Conservation (phyloP, 2,329 filamentous ascomycete species). For the Pezicula carpinea region DNA sequence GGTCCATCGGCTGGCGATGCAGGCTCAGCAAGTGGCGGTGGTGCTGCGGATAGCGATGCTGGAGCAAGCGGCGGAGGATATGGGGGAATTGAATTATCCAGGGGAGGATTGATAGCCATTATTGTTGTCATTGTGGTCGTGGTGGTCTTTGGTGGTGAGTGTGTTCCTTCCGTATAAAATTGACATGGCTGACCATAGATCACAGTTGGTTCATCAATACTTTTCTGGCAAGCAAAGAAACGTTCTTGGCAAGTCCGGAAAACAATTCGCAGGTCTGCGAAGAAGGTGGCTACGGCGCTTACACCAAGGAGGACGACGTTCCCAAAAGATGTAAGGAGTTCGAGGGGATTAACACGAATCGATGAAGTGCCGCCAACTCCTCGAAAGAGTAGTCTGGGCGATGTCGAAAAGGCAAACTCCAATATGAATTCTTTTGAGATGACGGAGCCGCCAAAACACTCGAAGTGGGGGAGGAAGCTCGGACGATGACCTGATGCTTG, state of each 20-base stretch:
- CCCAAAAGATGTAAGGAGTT: constrained; percentile 44
- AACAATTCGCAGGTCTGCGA: constrained; percentile 64
- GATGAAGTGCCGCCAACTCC: constrained; percentile 58
- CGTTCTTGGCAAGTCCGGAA: constrained; percentile 76
- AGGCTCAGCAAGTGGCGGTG: constrained; percentile 31
- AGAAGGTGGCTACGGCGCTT: constrained; percentile 54
- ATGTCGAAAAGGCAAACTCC: constrained; percentile 52
- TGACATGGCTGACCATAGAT: constrained; percentile 1
- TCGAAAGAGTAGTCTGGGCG: constrained; percentile 42
- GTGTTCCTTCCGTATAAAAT: constrained; percentile 3
- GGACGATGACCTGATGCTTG: constrained; percentile 15
- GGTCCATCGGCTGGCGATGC: constrained; percentile 25
- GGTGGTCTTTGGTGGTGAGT: constrained; percentile 64
- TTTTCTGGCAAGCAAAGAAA: constrained; percentile 81
- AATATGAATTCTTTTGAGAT: constrained; percentile 28
- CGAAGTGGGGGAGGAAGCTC: constrained; percentile 25
- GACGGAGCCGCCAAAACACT: constrained; percentile 24
- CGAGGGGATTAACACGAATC: constrained; percentile 39
- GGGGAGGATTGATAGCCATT: constrained; percentile 68
- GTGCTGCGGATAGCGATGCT: constrained; percentile 44
- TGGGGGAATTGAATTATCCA: constrained; percentile 61
- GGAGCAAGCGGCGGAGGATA: constrained; percentile 47
- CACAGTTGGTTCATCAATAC: constrained; percentile 41
- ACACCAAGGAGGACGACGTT: constrained; percentile 60
- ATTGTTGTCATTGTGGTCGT: constrained; percentile 66